A percentile compares a stretch with the other conserved stretches of the same genome.
Conservation (phyloP, 75 land plant genomes). For the Larix kaempferi region DNA sequence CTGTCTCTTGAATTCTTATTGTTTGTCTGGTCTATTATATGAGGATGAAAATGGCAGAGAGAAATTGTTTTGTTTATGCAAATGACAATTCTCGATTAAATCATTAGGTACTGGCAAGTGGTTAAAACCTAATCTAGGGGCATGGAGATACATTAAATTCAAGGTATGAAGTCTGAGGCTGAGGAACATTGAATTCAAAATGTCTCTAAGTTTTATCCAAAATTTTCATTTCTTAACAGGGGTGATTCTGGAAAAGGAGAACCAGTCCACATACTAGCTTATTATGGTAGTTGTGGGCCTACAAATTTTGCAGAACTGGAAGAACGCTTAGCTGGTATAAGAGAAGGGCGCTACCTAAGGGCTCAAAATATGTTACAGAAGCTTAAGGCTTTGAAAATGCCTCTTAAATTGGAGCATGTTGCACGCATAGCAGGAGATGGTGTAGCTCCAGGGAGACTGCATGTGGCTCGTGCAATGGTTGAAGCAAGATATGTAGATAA, state of each 20-base stretch:
- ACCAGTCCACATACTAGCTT: constrained; percentile 86
- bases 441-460: constrained; percentile 91
- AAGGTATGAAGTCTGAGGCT: not conserved
- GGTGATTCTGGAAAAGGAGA: constrained; percentile 51
- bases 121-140: not conserved
- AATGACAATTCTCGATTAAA: too few relatives aligned
- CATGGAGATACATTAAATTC: not conserved
- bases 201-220: not conserved
- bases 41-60: too few relatives aligned
- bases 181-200: not conserved
- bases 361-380: constrained; percentile 78
- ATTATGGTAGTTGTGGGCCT: constrained; percentile 94
- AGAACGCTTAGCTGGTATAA: constrained; percentile 48
- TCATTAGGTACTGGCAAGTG: not conserved
- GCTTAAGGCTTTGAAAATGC: constrained; percentile 65
- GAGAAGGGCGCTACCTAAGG: constrained; percentile 80
- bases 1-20: not conserved
- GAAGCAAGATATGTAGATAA: constrained; percentile 87
- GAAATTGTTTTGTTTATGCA: too few relatives aligned
- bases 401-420: constrained; percentile 83
- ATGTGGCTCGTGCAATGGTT: constrained; percentile 94
- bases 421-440: constrained; percentile 74
- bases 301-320: constrained; percentile 53
- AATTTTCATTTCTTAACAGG: constrained; percentile 18
- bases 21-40: not conserved